Evolutionary conservation across 306 rosid species (phyloP).

Genomic region (Pterocarpus santalinus): DNA sequence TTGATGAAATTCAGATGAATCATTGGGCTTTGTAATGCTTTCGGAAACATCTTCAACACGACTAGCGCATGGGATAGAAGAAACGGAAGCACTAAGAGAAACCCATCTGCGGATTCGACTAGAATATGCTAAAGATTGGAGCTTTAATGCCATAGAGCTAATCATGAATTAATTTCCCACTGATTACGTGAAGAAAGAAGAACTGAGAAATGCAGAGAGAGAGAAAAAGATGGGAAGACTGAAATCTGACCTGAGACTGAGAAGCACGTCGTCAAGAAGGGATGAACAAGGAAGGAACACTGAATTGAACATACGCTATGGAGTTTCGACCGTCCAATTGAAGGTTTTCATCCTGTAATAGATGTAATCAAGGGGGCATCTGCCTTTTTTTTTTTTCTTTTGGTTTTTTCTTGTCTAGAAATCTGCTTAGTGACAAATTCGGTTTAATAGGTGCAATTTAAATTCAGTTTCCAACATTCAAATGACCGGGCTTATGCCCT

Average conservation of each 20-base stretch:
- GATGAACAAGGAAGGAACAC: not conserved
- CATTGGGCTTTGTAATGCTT: conserved; percentile 50
- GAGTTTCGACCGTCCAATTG: conserved; percentile 4
- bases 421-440: not conserved
- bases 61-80: conserved; percentile 59
- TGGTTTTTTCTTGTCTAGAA: not conserved
- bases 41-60: conserved; percentile 55
- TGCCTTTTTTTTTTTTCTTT: not conserved
- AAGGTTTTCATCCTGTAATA: not conserved
- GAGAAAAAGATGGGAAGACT: not conserved
- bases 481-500: not conserved
- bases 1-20: conserved; percentile 58
- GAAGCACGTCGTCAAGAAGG: conserved; percentile 1
- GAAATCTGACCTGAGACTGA: conserved; percentile 64
- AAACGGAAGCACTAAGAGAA: conserved; percentile 49
- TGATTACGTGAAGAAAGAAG: conserved; percentile 27
- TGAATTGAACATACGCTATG: conserved; percentile 1
- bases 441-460: no score
- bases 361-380: not conserved
- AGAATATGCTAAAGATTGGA: conserved; percentile 56
- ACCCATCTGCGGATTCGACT: conserved; percentile 68
- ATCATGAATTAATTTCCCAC: conserved; percentile 36
- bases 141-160: conserved; percentile 72
- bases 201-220: conserved; percentile 19
- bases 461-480: no score